Evolutionary conservation across 768 basidiomycete genomes (phyloP), one percentile per base, ranked within the genome.

Genomic region (Termitomyces sp.): DNA sequence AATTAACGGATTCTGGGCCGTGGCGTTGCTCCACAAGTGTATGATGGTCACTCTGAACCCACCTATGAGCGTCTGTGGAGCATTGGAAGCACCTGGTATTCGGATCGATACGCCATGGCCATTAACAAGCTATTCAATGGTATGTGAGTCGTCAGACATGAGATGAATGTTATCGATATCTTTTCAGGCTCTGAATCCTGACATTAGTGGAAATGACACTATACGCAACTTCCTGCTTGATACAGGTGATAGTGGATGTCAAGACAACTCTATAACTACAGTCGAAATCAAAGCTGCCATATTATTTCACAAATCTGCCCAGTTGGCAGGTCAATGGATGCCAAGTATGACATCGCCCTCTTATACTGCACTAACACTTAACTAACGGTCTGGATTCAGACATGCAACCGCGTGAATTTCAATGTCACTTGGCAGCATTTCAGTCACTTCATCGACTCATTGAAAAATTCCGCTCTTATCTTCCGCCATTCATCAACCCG

Each of bases 1-100:
- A 33, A 85, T 87, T 57, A 83, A 82, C 55, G 82, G 77, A 0
- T 87, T 88, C 66, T 88, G 86, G 86, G 71, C 80, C 0, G 82
- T 82, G 7, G 79, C 83, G 60, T 71, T 74, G 49, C 73, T 86
- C 54, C 85, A 87, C 68, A 81, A 84, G 54, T 76, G 77, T 63
- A 76, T 84, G 61, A 72, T 80, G 1, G 76, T 85, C 16, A 76
- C 79, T 6, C 72, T 83, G 40, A 82, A 83, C 56, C 73, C 77
- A 1, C 75, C 84, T 0, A 67, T 77, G 20, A 77, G 74, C n/a
- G 76, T 87, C 20, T 80, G 78, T 57, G 80, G 84, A 50, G 72
- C 76, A 18, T 74, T 81, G 56, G 83, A 84, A 60, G 74, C 79
- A 5, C 74, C 75, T 16, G 77, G 78, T 3, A 75, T 76, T 62